Evolutionary conservation across 1,284 basidiomycete species (phyloP).

Genomic region (Cutaneotrichosporon sp.): DNA sequence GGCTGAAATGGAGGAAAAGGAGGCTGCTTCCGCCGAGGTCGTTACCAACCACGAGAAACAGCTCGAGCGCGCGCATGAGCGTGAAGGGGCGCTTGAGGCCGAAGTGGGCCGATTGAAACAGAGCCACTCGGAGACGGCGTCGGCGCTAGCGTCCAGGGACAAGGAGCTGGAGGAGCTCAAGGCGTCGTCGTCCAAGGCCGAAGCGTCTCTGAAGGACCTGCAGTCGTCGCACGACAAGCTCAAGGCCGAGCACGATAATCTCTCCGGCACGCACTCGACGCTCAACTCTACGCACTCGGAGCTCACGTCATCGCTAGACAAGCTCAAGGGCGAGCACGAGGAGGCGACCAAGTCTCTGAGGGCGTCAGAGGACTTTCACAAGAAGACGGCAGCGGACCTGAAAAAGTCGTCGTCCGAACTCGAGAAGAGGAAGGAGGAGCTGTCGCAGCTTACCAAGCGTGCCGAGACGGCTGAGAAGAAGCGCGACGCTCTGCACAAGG

Average conservation of each 20-base stretch:
- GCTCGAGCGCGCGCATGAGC: constrained; percentile 39
- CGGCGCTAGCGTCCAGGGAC: background rate
- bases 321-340: constrained; percentile 19
- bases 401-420: constrained; percentile 18
- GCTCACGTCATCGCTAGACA: constrained; percentile 14
- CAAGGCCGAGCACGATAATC: constrained; percentile 11
- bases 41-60: constrained; percentile 34
- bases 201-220: constrained; percentile 14
- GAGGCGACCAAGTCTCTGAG: constrained; percentile 6
- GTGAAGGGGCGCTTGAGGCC: constrained; percentile 43
- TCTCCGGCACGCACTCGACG: constrained; percentile 17
- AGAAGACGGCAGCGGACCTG: constrained; percentile 13
- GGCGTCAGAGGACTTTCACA: constrained; percentile 18
- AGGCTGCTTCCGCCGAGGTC: constrained; percentile 16
- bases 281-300: constrained; percentile 17
- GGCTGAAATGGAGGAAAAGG: constrained; percentile 12
- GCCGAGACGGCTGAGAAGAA: constrained; percentile 42
- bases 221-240: constrained; percentile 18
- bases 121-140: constrained; percentile 26
- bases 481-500: constrained; percentile 36
- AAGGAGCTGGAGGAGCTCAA: constrained; percentile 11
- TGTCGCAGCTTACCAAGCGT: constrained; percentile 27
- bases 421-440: constrained; percentile 21
- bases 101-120: constrained; percentile 42
- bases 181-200: constrained; percentile 1